A percentile compares a stretch with the other conserved stretches of the same genome.
Conservation (phyloP, 2,329 filamentous ascomycete genomes). For the Pseudonectria buxi region DNA sequence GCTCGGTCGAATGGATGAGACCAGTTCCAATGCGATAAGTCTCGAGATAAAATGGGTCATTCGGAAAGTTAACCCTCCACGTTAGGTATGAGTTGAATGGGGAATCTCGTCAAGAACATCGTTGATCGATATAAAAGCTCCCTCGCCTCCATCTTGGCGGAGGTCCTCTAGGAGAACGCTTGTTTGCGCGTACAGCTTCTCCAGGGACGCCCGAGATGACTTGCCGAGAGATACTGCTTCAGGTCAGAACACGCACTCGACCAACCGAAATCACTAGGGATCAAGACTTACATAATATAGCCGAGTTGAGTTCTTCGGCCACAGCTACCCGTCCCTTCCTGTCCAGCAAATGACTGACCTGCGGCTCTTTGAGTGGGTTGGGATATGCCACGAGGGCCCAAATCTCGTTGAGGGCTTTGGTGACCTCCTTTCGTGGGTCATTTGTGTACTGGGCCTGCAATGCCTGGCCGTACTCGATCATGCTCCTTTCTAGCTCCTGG, state of each 20-base stretch:
- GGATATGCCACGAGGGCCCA: constrained; percentile 84
- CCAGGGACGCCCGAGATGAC: constrained; percentile 77
- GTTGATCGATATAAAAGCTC: constrained; percentile 67
- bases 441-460: constrained; percentile 70
- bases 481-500: constrained; percentile 54
- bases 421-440: constrained; percentile 63
- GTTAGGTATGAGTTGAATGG: constrained; percentile 28
- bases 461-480: constrained; percentile 71
- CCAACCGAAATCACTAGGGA: background rate
- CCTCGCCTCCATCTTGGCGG: constrained; percentile 69
- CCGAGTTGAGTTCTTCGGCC: constrained; percentile 89
- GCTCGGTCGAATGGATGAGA: background rate
- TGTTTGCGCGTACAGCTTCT: constrained; percentile 80
- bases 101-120: constrained; percentile 43
- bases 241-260: constrained; percentile 11
- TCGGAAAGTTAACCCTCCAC: background rate
- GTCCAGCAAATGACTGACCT: constrained; percentile 73
- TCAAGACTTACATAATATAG: constrained; percentile 70
- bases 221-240: constrained; percentile 76
- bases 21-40: constrained; percentile 3
- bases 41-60: constrained; percentile 2
- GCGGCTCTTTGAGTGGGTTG: constrained; percentile 67
- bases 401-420: constrained; percentile 71
- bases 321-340: constrained; percentile 66
- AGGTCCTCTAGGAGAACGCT: constrained; percentile 79